Conservation (phyloP, 345 rosid species). For the Noccaea caerulescens region DNA sequence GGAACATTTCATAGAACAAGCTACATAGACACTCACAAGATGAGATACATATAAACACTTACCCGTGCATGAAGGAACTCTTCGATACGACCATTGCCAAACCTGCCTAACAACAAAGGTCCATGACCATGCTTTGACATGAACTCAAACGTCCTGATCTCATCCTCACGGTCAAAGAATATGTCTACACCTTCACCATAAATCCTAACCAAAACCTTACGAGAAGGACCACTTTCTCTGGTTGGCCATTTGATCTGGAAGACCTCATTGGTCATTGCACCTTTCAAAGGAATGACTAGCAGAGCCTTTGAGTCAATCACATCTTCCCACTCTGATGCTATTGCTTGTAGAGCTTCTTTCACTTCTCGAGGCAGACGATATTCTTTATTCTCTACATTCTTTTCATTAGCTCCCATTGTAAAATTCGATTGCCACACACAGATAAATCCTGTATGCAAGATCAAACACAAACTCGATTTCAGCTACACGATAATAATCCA, state of each 20-base stretch:
- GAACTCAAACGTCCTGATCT: conserved; percentile 84
- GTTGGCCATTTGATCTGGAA: conserved; percentile 88
- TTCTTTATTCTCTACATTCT: conserved; percentile 34
- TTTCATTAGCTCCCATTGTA: conserved; percentile 38
- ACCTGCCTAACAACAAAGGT: conserved; percentile 80
- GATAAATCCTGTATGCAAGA: neutral
- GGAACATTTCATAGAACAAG: neutral
- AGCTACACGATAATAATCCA: neutral
- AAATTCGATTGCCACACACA: neutral
- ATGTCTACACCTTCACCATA: conserved; percentile 92
- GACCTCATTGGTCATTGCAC: conserved; percentile 95
- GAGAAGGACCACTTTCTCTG: conserved; percentile 42
- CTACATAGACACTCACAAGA: neutral
- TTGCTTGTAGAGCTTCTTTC: conserved; percentile 58
- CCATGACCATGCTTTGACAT: conserved; percentile 91
- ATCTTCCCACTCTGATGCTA: conserved; percentile 79
- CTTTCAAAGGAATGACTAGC: conserved; percentile 69
- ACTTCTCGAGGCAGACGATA: conserved; percentile 47
- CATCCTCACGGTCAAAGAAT: conserved; percentile 77
- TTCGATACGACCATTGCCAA: conserved; percentile 80
- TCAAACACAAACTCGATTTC: conserved; percentile 18
- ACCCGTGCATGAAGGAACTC: conserved; percentile 93
- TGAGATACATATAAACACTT: conserved; percentile 7
- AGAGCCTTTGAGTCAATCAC: conserved; percentile 58
- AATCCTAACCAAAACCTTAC: conserved; percentile 73